Evolutionary conservation across 2,329 filamentous ascomycete species (phyloP).

Genomic region (Aplosporella prunicola): DNA sequence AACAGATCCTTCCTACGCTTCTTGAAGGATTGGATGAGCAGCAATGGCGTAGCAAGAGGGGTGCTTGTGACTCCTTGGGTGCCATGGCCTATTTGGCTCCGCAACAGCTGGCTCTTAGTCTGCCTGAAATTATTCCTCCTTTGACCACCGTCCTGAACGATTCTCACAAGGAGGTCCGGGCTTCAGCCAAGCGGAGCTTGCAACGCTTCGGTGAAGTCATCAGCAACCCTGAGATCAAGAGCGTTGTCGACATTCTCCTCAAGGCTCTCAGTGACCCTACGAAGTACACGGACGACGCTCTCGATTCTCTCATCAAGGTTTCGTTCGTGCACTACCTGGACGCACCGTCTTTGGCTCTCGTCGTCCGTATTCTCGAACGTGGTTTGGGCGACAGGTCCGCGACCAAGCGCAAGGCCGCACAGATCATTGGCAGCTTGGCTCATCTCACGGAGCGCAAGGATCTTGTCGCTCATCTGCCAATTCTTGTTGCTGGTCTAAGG

Average conservation of each 20-base stretch:
- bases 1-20: constrained; percentile 83
- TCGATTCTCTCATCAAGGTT: constrained; percentile 94
- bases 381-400: constrained; percentile 83
- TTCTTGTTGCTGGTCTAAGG: constrained; percentile 83
- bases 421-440: constrained; percentile 95
- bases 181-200: constrained; percentile 86
- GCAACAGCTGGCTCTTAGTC: constrained; percentile 80
- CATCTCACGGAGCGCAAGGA: constrained; percentile 96
- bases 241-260: constrained; percentile 78
- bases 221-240: constrained; percentile 93
- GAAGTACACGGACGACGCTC: constrained; percentile 88
- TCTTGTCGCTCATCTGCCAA: constrained; percentile 78
- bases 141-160: constrained; percentile 91
- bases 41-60: constrained; percentile 98
- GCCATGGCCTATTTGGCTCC: constrained; percentile 98
- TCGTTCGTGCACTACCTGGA: constrained; percentile 98
- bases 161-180: constrained; percentile 92
- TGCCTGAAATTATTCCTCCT: constrained; percentile 94
- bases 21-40: constrained; percentile 87
- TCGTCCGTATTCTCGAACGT: constrained; percentile 90
- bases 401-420: constrained; percentile 91
- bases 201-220: constrained; percentile 99
- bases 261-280: constrained; percentile 97
- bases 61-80: constrained; percentile 89
- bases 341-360: constrained; percentile 84